Evolutionary conservation across 345 rosid species (phyloP).

Genomic region (Linum usitatissimum): DNA sequence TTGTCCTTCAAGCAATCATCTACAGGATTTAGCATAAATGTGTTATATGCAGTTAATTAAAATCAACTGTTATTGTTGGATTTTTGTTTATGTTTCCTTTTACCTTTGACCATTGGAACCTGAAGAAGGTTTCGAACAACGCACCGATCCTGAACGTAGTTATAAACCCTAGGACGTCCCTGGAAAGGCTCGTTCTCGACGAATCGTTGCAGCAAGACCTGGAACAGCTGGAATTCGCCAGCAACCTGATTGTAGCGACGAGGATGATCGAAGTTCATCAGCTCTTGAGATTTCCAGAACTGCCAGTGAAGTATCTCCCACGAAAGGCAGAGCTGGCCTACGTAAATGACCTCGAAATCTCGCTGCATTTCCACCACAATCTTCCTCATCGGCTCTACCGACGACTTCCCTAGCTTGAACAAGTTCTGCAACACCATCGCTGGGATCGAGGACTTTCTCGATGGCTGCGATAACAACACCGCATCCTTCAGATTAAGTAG

Average conservation of each 20-base stretch:
- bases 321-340: constrained; percentile 18
- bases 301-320: constrained; percentile 24
- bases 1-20: constrained; percentile 14
- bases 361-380: constrained; percentile 35
- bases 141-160: constrained; percentile 17
- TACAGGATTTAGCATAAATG: background rate
- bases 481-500: constrained; percentile 45
- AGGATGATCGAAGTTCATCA: constrained; percentile 1
- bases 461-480: constrained; percentile 13
- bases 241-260: constrained; percentile 16
- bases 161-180: constrained; percentile 16
- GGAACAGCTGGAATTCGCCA: constrained; percentile 18
- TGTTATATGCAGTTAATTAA: no score
- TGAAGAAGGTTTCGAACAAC: constrained; percentile 19
- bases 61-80: background rate
- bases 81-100: background rate
- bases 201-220: constrained; percentile 15
- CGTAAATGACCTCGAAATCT: constrained; percentile 10
- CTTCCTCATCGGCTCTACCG: constrained; percentile 26
- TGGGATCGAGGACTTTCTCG: constrained; percentile 13
- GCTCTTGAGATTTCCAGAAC: constrained; percentile 14
- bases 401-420: constrained; percentile 29
- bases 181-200: constrained; percentile 19
- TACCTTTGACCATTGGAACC: constrained; percentile 17
- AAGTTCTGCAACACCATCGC: constrained; percentile 23